Evolutionary conservation across 805 yeast genomes (phyloP).

Genomic region (Danielozyma ontarioensis): DNA sequence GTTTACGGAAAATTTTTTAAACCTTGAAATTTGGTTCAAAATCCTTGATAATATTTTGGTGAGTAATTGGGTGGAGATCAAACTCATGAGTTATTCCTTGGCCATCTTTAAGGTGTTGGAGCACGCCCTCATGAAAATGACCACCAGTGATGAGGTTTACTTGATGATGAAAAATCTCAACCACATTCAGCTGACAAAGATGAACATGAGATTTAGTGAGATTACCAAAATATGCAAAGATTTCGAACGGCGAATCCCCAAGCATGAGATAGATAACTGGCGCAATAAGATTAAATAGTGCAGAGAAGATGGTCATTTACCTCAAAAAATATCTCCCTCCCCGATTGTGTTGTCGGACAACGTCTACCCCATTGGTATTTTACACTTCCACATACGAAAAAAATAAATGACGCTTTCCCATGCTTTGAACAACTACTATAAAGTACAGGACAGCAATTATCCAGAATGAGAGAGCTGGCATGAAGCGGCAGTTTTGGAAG

Average conservation of each 20-base stretch:
- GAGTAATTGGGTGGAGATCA: slow-evolving; percentile 27
- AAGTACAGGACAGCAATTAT: too few relatives aligned
- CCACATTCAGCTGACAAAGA: slow-evolving; percentile 10
- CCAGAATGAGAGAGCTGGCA: too few relatives aligned
- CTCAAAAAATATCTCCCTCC: too few relatives aligned
- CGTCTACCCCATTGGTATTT: too few relatives aligned
- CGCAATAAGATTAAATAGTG: background rate
- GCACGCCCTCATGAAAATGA: slow-evolving; percentile 16
- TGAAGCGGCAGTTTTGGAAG: too few relatives aligned
- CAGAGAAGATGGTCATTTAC: too few relatives aligned
- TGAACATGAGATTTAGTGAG: slow-evolving; percentile 15
- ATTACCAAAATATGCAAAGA: slow-evolving; percentile 9
- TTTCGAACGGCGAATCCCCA: slow-evolving; percentile 5
- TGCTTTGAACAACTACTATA: too few relatives aligned
- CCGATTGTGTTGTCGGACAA: too few relatives aligned
- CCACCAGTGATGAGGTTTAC: slow-evolving; percentile 27
- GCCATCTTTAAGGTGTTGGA: slow-evolving; percentile 36
- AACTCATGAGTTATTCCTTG: slow-evolving; percentile 27
- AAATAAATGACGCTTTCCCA: too few relatives aligned
- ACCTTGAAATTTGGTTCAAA: slow-evolving; percentile 46
- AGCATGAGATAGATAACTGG: background rate
- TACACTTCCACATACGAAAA: too few relatives aligned
- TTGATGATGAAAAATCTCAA: slow-evolving; percentile 27
- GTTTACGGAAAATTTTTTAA: slow-evolving; percentile 45
- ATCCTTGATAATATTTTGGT: slow-evolving; percentile 45